phyloP scores from a whole-genome alignment of 495 filamentous ascomycete genomes.

The Penicillium verhagenii region DNA sequence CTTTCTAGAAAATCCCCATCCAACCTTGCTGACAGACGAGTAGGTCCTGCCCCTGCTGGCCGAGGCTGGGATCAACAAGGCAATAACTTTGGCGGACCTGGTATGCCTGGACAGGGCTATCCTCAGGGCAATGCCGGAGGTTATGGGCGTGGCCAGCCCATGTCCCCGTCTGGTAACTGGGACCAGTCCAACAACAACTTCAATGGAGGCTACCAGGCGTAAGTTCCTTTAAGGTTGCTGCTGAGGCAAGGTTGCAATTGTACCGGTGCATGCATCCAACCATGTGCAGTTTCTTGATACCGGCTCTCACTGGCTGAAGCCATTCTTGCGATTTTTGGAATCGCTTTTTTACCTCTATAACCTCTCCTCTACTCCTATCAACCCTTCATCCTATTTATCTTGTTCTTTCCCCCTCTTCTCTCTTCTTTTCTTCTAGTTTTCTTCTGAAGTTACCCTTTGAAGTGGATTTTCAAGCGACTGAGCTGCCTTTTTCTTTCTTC shows the following conservation, averaged over 20 bases:
- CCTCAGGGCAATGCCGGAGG: conserved; percentile 69
- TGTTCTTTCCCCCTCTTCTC: conserved; percentile 13
- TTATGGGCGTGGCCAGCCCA: conserved; percentile 78
- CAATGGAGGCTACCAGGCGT: conserved; percentile 56
- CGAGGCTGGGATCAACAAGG: conserved; percentile 64
- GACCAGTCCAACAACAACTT: conserved; percentile 58
- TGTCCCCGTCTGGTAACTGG: conserved; percentile 69
- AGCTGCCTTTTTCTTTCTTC: conserved; percentile 28
- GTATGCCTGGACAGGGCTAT: conserved; percentile 58
- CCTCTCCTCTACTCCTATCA: background rate
- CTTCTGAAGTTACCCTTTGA: conserved; percentile 29
- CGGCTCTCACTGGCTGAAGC: conserved; percentile 15
- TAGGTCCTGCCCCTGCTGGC: conserved; percentile 59
- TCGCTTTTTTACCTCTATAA: conserved; percentile 11
- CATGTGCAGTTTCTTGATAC: conserved; percentile 1
- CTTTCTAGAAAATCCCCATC: conserved; percentile 4
- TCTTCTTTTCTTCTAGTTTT: conserved; percentile 16
- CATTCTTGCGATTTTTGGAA: conserved; percentile 10
- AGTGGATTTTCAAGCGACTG: conserved; percentile 48
- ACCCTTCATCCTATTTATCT: background rate
- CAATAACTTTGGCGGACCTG: conserved; percentile 56
- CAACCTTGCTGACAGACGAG: conserved; percentile 8
- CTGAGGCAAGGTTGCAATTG: conserved; percentile 13
- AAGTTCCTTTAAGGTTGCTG: conserved; percentile 13
- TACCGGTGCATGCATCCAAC: conserved; percentile 2